Conservation (phyloP, 257 asterid species). For the Cynanchum wilfordii region DNA sequence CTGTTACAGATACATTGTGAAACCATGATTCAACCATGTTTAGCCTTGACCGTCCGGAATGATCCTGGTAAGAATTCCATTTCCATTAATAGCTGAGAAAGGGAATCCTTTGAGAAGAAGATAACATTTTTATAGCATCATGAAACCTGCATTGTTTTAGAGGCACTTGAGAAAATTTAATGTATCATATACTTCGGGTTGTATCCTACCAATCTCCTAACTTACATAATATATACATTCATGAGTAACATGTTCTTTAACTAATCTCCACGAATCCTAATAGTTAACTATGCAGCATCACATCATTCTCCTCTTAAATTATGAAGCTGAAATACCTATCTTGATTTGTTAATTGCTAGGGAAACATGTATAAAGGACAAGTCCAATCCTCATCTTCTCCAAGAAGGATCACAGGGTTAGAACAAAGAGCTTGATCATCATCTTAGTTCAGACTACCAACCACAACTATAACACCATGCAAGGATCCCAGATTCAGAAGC, state of each 20-base stretch:
- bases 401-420: neutral
- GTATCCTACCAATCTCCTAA: slow-evolving; percentile 10
- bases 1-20: too few species aligned
- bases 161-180: neutral
- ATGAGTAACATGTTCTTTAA: slow-evolving; percentile 37
- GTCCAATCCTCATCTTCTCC: neutral
- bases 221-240: slow-evolving; percentile 8
- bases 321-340: slow-evolving; percentile 10
- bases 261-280: slow-evolving; percentile 21
- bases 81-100: too few species aligned
- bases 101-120: neutral
- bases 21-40: too few species aligned
- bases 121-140: neutral
- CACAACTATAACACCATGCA: slow-evolving; percentile 1
- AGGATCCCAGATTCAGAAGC: slow-evolving; percentile 18
- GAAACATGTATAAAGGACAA: slow-evolving; percentile 26
- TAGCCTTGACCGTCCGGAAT: neutral
- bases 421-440: neutral
- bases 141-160: neutral
- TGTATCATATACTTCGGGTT: slow-evolving; percentile 1
- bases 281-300: neutral
- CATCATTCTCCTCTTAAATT: slow-evolving; percentile 8
- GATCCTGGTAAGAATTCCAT: neutral
- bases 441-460: slow-evolving; percentile 19
- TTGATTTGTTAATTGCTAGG: neutral